Evolutionary conservation across 1,284 basidiomycete species (phyloP).

Genomic region (Leucoagaricus sp.): DNA sequence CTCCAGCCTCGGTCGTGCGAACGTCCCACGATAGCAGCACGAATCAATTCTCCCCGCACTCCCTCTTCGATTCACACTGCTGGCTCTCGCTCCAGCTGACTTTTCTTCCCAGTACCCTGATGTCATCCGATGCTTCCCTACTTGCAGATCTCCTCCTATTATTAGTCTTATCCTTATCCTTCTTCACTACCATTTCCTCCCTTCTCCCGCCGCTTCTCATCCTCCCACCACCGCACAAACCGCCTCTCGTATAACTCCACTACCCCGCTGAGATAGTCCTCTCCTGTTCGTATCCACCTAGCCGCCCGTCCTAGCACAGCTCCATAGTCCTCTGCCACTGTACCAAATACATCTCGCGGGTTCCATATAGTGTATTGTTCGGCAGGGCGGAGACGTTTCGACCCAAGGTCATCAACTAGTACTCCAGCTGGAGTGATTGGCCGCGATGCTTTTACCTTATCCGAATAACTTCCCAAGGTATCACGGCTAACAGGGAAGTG

Average conservation of each 20-base stretch:
- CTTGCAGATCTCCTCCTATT: neutral
- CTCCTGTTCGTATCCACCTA: slow-evolving; percentile 51
- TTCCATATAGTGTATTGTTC: slow-evolving; percentile 61
- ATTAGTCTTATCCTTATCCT: neutral
- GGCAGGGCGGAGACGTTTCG: slow-evolving; percentile 43
- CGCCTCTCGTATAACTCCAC: slow-evolving; percentile 64
- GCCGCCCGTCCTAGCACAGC: slow-evolving; percentile 50
- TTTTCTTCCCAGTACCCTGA: neutral
- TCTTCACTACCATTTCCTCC: neutral
- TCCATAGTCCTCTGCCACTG: slow-evolving; percentile 49
- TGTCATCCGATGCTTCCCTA: neutral
- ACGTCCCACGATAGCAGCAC: neutral
- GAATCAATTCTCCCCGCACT: neutral
- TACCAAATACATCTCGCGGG: slow-evolving; percentile 58
- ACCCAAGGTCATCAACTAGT: slow-evolving; percentile 17
- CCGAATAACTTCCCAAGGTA: neutral
- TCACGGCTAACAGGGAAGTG: slow-evolving; percentile 42
- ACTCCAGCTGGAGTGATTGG: slow-evolving; percentile 13
- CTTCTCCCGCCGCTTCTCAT: slow-evolving; percentile 21
- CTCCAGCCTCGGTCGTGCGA: neutral
- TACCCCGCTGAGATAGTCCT: slow-evolving; percentile 49
- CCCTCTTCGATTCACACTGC: neutral
- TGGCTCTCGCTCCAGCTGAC: neutral
- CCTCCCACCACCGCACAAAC: slow-evolving; percentile 50
- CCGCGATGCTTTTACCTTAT: slow-evolving; percentile 3